A percentile compares a stretch with the other conserved stretches of the same genome.
Conservation (phyloP, 2,329 filamentous ascomycete species). For the Cladosporium colombiae region DNA sequence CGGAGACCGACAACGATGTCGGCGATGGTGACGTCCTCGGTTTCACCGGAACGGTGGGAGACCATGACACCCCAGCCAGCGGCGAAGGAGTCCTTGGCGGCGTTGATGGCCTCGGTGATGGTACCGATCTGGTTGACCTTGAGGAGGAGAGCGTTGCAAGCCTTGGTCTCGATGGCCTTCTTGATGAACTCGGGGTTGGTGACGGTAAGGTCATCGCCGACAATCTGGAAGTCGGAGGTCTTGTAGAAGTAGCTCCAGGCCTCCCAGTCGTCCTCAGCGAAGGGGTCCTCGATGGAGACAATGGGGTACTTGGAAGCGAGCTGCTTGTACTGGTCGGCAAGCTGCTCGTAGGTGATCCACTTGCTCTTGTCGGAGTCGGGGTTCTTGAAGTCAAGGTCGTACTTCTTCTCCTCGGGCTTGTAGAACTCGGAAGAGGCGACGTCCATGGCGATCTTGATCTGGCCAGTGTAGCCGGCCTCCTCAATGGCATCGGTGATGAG, state of each 20-base stretch:
- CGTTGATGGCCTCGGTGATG: slow-evolving; percentile 97
- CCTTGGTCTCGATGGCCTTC: slow-evolving; percentile 99
- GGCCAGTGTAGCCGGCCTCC: slow-evolving; percentile 89
- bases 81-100: slow-evolving; percentile 95
- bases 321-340: slow-evolving; percentile 85
- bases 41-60: slow-evolving; percentile 98
- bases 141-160: slow-evolving; percentile 94
- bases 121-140: slow-evolving; percentile 99
- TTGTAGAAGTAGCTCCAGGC: slow-evolving; percentile 99
- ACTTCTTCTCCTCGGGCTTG: slow-evolving; percentile 94
- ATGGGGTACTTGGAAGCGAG: slow-evolving; percentile 96
- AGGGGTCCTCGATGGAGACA: slow-evolving; percentile 97
- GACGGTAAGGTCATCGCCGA: slow-evolving; percentile 97
- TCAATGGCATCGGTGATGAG: slow-evolving; percentile 95
- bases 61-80: slow-evolving; percentile 99
- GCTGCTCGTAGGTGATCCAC: slow-evolving; percentile 98
- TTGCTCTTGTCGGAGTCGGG: slow-evolving; percentile 92
- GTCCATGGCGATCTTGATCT: slow-evolving; percentile 99
- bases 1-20: slow-evolving; percentile 97
- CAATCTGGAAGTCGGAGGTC: slow-evolving; percentile 97
- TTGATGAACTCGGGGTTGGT: slow-evolving; percentile 99
- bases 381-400: slow-evolving; percentile 99
- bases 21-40: slow-evolving; percentile 98
- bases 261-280: slow-evolving; percentile 99
- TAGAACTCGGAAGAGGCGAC: slow-evolving; percentile 99